Evolutionary conservation across 164 flowering plant species (phyloP).

Genomic region (Piper betle): DNA sequence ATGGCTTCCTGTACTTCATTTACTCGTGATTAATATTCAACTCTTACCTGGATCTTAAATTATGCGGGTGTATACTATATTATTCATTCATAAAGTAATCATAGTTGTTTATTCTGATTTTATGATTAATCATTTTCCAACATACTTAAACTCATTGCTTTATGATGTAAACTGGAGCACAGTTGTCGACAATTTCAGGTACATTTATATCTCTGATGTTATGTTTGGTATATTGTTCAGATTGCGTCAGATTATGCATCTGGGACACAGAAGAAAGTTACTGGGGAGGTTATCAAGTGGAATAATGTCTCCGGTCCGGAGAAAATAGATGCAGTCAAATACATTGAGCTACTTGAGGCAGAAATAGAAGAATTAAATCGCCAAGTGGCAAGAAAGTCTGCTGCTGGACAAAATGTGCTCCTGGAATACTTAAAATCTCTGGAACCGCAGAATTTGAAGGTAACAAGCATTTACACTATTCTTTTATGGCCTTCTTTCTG

Average conservation of each 20-base stretch:
- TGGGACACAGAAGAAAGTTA: constrained; percentile 91
- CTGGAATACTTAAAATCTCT: constrained; percentile 85
- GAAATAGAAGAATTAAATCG: constrained; percentile 85
- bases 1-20: no score
- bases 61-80: neutral
- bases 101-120: no score
- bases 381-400: constrained; percentile 66
- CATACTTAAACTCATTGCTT: neutral
- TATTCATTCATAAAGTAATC: no score
- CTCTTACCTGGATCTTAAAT: neutral
- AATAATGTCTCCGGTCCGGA: constrained; percentile 87
- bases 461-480: constrained; percentile 9
- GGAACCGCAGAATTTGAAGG: constrained; percentile 96
- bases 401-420: constrained; percentile 68
- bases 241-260: constrained; percentile 81
- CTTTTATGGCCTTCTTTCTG: no score
- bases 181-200: no score
- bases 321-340: constrained; percentile 77
- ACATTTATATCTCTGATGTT: constrained; percentile 1
- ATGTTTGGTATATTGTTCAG: constrained; percentile 21
- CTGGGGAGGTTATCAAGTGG: constrained; percentile 95
- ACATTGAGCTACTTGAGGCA: constrained; percentile 90
- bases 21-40: no score
- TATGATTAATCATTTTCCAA: neutral
- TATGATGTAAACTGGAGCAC: no score